These are phyloP conservation scores for Crithidia sp. DNA, from an alignment of 208 protist genomes.

Conservation along the genomic window DNA sequence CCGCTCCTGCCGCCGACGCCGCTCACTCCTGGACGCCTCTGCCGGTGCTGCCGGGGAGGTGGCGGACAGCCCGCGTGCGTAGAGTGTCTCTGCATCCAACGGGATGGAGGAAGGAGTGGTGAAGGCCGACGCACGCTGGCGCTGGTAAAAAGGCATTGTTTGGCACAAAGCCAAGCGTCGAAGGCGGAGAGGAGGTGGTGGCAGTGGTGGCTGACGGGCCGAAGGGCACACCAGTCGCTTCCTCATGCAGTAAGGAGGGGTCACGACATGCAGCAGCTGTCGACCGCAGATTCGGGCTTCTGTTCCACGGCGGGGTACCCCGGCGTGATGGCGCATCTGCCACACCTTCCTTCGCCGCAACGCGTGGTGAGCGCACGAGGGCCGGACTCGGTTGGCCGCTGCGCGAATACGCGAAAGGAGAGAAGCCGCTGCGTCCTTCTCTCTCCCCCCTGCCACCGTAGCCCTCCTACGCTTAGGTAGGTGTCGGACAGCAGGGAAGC, in stretches of 20 bases:
- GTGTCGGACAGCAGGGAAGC: constrained; percentile 8
- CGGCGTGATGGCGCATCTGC: background rate
- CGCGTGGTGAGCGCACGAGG: constrained; percentile 13
- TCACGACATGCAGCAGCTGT: constrained; percentile 1
- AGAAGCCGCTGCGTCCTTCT: background rate
- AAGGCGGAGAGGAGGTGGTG: background rate
- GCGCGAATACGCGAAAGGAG: no score
- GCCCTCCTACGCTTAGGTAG: background rate
- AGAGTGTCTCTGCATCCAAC: background rate
- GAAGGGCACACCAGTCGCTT: no score
- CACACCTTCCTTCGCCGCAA: background rate
- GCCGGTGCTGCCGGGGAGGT: background rate
- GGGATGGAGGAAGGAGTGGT: background rate
- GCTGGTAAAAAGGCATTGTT: constrained; percentile 15
- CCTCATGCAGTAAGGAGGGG: no score
- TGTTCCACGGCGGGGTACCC: constrained; percentile 16
- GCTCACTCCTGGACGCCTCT: background rate
- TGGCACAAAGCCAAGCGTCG: constrained; percentile 6
- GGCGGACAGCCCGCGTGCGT: background rate
- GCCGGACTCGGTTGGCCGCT: background rate
- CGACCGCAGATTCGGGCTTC: constrained; percentile 7
- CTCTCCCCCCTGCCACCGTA: background rate
- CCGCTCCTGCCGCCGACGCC: background rate
- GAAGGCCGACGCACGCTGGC: constrained; percentile 4
- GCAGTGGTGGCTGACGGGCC: background rate